These are phyloP conservation scores for Spinellus fusiger DNA, from an alignment of 192 early-diverging fungal genomes.

Conservation along the genomic window DNA sequence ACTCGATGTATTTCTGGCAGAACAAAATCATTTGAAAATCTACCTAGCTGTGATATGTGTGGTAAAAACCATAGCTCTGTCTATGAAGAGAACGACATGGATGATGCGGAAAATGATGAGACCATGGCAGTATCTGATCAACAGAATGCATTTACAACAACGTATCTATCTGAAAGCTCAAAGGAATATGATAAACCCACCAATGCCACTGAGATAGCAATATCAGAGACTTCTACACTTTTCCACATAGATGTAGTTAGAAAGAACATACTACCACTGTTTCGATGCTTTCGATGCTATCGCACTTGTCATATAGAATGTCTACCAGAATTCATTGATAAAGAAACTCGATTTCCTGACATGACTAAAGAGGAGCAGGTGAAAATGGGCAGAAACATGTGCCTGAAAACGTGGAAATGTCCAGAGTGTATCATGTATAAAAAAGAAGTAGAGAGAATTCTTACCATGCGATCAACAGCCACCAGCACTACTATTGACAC, in stretches of 20 bases:
- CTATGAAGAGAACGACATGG: neutral
- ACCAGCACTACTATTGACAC: neutral
- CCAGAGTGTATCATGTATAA: slow-evolving; percentile 12
- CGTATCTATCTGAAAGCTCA: neutral
- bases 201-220: neutral
- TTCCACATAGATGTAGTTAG: neutral
- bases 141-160: neutral
- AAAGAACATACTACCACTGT: neutral
- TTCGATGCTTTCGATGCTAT: neutral
- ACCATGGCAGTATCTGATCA: neutral
- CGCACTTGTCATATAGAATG: neutral
- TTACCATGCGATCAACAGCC: neutral
- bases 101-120: too few relatives aligned
- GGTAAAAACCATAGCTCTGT: neutral
- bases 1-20: neutral
- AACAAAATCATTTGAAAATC: neutral
- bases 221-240: too few relatives aligned
- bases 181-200: neutral
- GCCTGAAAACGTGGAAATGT: neutral
- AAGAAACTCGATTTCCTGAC: neutral
- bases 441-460: neutral
- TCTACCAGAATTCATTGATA: neutral
- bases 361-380: neutral
- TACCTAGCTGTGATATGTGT: neutral
- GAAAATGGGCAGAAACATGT: neutral